Conservation (phyloP, 805 yeast species). For the Grigorovia jiainica region DNA sequence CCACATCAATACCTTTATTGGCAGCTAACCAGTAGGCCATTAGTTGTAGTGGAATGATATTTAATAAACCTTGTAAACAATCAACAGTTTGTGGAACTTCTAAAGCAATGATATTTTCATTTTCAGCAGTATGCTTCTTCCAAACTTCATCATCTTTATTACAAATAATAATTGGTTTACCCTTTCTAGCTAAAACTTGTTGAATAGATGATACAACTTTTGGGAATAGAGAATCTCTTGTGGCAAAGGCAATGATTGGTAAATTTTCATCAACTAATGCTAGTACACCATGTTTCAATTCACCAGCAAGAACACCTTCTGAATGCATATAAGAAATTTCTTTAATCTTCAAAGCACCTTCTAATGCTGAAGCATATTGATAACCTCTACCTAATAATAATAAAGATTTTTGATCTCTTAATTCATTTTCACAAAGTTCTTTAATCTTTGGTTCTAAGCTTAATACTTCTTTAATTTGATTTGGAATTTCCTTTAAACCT, state of each 20-base stretch:
- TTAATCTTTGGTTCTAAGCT: constrained; percentile 65
- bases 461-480: constrained; percentile 73
- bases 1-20: constrained; percentile 90
- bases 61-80: constrained; percentile 92
- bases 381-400: constrained; percentile 93
- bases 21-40: constrained; percentile 97
- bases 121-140: constrained; percentile 31
- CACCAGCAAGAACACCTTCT: constrained; percentile 99
- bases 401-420: constrained; percentile 77
- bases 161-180: constrained; percentile 89
- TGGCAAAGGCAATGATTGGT: constrained; percentile 93
- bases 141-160: constrained; percentile 69
- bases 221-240: constrained; percentile 92
- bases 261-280: constrained; percentile 90
- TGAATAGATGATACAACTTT: constrained; percentile 91
- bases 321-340: constrained; percentile 98
- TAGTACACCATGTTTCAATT: constrained; percentile 94
- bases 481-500: constrained; percentile 77
- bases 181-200: constrained; percentile 95
- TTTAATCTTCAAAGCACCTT: constrained; percentile 96
- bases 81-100: constrained; percentile 95
- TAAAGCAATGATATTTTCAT: constrained; percentile 49
- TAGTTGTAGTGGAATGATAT: constrained; percentile 89
- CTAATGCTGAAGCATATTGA: constrained; percentile 94
- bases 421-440: constrained; percentile 57